Conservation (phyloP, 192 early-diverging fungal species). For the Entrophospora sp. region DNA sequence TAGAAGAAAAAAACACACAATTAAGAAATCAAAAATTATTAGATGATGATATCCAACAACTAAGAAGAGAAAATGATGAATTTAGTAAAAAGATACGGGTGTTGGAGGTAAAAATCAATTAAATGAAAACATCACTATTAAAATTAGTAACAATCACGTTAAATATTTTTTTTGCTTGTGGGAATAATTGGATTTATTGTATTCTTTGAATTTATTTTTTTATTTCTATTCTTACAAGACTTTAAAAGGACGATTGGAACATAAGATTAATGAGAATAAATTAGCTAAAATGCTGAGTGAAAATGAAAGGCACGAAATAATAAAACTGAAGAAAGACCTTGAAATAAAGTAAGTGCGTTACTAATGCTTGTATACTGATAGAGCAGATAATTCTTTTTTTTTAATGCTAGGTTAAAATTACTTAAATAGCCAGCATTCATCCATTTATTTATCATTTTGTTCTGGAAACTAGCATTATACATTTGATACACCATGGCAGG, state of each 20-base stretch:
- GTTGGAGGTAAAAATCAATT: not conserved
- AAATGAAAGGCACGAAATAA: not conserved
- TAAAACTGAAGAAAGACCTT: not conserved
- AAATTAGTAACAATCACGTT: no score
- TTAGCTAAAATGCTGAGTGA: not conserved
- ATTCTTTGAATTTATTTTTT: not conserved
- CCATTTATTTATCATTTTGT: no score
- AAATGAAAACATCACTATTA: no score
- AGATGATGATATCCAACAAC: not conserved
- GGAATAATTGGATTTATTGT: not conserved
- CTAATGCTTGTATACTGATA: no score
- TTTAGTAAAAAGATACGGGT: not conserved
- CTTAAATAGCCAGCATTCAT: no score
- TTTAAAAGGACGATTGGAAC: not conserved
- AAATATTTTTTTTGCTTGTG: no score
- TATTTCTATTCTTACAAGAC: not conserved
- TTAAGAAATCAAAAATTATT: not conserved
- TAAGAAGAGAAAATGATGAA: not conserved
- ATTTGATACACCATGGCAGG: not conserved
- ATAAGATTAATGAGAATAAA: not conserved
- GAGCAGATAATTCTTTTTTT: no score
- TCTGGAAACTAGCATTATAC: no score
- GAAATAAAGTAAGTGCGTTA: slow-evolving; percentile 1
- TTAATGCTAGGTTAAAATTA: no score
- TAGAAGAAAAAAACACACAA: not conserved